Evolutionary conservation across 306 rosid genomes (phyloP).

Genomic region (Astragalus glycyphyllos): DNA sequence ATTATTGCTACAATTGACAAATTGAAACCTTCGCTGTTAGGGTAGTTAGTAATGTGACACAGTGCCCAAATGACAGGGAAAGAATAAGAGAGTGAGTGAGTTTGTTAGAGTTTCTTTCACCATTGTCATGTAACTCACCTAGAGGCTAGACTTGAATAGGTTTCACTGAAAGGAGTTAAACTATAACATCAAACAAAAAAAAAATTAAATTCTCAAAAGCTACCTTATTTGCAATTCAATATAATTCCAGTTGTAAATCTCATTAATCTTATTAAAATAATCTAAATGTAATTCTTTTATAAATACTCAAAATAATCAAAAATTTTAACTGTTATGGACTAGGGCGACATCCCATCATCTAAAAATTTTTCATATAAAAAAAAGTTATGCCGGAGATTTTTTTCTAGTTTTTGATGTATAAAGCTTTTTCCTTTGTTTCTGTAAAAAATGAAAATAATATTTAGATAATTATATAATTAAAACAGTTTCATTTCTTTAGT

Average conservation of each 20-base stretch:
- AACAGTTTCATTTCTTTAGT: no score
- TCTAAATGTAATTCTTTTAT: no score
- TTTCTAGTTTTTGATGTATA: background rate
- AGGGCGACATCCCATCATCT: no score
- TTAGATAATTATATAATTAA: no score
- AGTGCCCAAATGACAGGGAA: slow-evolving; percentile 56
- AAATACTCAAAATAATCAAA: no score
- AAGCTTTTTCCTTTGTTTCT: background rate
- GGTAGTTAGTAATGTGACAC: slow-evolving; percentile 65
- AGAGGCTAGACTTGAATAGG: no score
- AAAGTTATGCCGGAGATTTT: no score
- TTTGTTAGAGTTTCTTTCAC: slow-evolving; percentile 51
- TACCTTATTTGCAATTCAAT: slow-evolving; percentile 15
- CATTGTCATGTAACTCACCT: slow-evolving; percentile 13
- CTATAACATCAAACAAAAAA: background rate
- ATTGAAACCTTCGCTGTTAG: slow-evolving; percentile 50
- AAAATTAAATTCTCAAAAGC: background rate
- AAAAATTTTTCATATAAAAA: no score
- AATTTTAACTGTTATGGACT: no score
- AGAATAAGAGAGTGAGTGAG: slow-evolving; percentile 45
- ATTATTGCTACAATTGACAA: slow-evolving; percentile 55
- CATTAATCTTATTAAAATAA: no score
- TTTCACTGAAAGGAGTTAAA: slow-evolving; percentile 1
- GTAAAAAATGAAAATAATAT: background rate
- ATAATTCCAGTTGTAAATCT: background rate